Base-by-base conservation (phyloP, 225 moss, liverwort and hornwort species). In the Physcomitrium patens region DNA sequence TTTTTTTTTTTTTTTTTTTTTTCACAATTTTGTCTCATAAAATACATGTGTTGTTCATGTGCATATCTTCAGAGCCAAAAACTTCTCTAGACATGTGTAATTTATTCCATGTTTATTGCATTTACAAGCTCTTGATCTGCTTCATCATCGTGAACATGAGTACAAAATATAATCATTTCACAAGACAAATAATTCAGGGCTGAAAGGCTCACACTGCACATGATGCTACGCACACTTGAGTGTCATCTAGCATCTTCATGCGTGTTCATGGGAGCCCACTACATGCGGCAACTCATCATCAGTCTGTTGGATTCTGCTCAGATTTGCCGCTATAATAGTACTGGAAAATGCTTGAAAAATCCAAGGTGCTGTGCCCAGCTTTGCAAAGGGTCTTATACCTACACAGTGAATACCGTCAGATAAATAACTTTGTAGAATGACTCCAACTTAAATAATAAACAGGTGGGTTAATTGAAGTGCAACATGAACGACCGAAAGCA, bases 301-400 rank as follows among this genome's bases (percentile, higher is more conserved):
- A 69, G 28, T 77, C 56, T 41, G 42, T 26, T 23, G 31, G 63
- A 20, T 16, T 74, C 47, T 22, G 79, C 75, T 91, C 87, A 20
- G 87, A 67, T 74, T 89, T 69, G 19, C 96, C 96, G 22, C 80
- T 59, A 79, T 96, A 96, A 26, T 81, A 85, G 56, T 79, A 60
- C 52, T 81, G 64, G 68, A 96, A 96, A 71, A 94, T 76, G 67
- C 92, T 87, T 50, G 96, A 96, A 68, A 96, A 96, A 59, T 96
- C 94, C 64, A 80, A 67, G 55, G 79, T 84, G 68, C 83, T 73
- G 65, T 94, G 83, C 41, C 96, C 96, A 60, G 70, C 74, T 67
- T 84, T 42, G 75, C 94, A 96, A 42, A 92, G 78, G 17, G 74
- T 75, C 5, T 81, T 73, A 74, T 92, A 96, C 91, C 96, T 96